Conservation (phyloP, 2,329 filamentous ascomycete genomes). For the Xylaria digitata region DNA sequence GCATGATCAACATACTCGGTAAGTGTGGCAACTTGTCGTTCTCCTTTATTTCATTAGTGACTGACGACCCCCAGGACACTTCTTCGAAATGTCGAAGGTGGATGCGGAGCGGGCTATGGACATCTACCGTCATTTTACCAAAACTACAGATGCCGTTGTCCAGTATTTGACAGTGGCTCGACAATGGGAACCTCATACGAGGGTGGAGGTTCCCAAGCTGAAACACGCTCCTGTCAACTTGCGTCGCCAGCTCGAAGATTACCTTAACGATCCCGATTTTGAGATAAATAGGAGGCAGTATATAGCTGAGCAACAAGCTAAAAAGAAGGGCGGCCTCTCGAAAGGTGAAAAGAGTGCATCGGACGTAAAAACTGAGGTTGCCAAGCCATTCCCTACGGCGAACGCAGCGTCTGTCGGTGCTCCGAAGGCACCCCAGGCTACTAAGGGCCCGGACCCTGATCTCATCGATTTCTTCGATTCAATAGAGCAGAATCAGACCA, state of each 20-base stretch:
- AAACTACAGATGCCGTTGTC: slow-evolving; percentile 92
- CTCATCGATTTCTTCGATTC: slow-evolving; percentile 95
- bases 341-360: slow-evolving; percentile 53
- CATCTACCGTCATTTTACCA: slow-evolving; percentile 92
- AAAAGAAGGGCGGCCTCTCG: slow-evolving; percentile 61
- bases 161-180: slow-evolving; percentile 88
- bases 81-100: slow-evolving; percentile 96
- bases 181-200: slow-evolving; percentile 90
- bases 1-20: slow-evolving; percentile 96
- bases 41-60: background rate
- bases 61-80: slow-evolving; percentile 74
- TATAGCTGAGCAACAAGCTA: slow-evolving; percentile 83
- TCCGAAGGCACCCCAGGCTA: slow-evolving; percentile 59
- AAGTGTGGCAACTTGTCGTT: slow-evolving; percentile 47
- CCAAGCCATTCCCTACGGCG: slow-evolving; percentile 57
- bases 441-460: slow-evolving; percentile 77
- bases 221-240: slow-evolving; percentile 97
- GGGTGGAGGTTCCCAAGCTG: slow-evolving; percentile 93
- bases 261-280: slow-evolving; percentile 93
- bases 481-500: slow-evolving; percentile 88
- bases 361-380: slow-evolving; percentile 53
- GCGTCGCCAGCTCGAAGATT: slow-evolving; percentile 90
- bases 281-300: slow-evolving; percentile 94
- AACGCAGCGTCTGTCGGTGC: slow-evolving; percentile 51
- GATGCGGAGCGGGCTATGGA: slow-evolving; percentile 92